phyloP scores from a whole-genome alignment of 306 rosid genomes.

The Vigna nakashimae region DNA sequence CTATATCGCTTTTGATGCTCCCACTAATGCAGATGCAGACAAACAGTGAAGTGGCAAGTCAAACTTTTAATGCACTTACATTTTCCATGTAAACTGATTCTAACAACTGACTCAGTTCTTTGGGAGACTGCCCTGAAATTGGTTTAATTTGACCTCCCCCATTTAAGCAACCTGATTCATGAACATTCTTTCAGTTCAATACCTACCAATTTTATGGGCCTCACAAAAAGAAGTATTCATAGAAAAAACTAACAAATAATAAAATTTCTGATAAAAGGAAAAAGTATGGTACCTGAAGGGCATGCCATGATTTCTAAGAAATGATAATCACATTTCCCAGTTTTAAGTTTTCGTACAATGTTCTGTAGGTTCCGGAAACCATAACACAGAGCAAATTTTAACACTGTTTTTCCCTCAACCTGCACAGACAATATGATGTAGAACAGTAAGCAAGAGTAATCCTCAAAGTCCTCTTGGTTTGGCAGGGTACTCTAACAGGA shows the following conservation, averaged over 20 bases:
- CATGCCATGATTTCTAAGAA: slow-evolving; percentile 98
- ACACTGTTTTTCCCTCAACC: slow-evolving; percentile 82
- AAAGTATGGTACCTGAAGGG: slow-evolving; percentile 74
- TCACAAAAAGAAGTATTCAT: neutral
- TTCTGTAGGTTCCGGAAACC: slow-evolving; percentile 94
- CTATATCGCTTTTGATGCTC: slow-evolving; percentile 18
- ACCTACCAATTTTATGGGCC: neutral
- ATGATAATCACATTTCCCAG: slow-evolving; percentile 82
- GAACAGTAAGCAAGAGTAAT: neutral
- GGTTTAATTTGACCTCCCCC: slow-evolving; percentile 98
- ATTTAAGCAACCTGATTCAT: slow-evolving; percentile 84
- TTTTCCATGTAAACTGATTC: slow-evolving; percentile 79
- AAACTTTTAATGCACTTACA: slow-evolving; percentile 57
- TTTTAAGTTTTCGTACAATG: slow-evolving; percentile 78
- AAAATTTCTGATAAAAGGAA: slow-evolving; percentile 16
- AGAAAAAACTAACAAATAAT: slow-evolving; percentile 14
- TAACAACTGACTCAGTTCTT: slow-evolving; percentile 70
- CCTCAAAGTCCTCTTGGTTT: neutral
- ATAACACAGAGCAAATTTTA: slow-evolving; percentile 85
- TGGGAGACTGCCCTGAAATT: slow-evolving; percentile 75
- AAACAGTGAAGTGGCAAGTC: neutral
- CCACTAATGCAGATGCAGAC: slow-evolving; percentile 16
- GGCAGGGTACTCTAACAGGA: neutral
- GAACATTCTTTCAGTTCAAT: slow-evolving; percentile 37
- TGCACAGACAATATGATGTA: slow-evolving; percentile 43